Conservation (phyloP, 106 monocot genomes). For the Ottelia alismoides region DNA sequence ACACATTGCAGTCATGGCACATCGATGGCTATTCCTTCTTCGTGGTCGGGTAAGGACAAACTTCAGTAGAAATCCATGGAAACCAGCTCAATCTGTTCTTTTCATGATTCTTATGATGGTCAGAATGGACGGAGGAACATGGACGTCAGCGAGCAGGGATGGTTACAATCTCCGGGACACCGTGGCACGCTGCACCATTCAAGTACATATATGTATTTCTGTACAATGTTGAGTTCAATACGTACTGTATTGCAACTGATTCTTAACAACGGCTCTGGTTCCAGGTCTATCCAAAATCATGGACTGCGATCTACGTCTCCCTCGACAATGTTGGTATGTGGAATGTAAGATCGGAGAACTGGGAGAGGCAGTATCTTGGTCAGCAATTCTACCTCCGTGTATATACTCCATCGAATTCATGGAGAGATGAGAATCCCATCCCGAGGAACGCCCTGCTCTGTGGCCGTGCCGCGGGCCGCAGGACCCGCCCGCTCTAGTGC, state of each 20-base stretch:
- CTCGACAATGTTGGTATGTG: conserved; percentile 58
- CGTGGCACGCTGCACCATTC: conserved; percentile 27
- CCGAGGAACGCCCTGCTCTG: conserved; percentile 38
- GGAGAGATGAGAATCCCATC: conserved; percentile 36
- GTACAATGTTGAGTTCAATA: too few relatives aligned
- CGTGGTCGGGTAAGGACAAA: conserved; percentile 11
- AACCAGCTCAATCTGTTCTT: too few relatives aligned
- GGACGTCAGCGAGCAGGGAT: conserved; percentile 22
- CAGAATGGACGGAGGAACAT: conserved; percentile 40
- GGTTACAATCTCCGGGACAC: conserved; percentile 29
- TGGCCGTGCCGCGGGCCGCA: conserved; percentile 31
- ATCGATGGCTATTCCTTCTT: conserved; percentile 18
- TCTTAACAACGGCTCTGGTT: too few relatives aligned
- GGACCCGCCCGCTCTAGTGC: conserved; percentile 25
- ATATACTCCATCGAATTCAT: conserved; percentile 34
- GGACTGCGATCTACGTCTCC: conserved; percentile 40
- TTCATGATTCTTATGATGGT: too few relatives aligned
- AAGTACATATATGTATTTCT: too few relatives aligned
- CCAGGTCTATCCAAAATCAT: conserved; percentile 42
- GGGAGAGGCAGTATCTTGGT: conserved; percentile 42
- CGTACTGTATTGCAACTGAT: too few relatives aligned
- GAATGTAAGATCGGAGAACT: conserved; percentile 46
- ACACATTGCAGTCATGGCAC: conserved; percentile 15
- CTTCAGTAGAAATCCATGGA: too few relatives aligned
- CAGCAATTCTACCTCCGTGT: conserved; percentile 55